A percentile compares a stretch with the other conserved stretches of the same genome.
phyloP scores from a whole-genome alignment of 192 early-diverging fungal species.

The Rhizophagus prolifer region DNA sequence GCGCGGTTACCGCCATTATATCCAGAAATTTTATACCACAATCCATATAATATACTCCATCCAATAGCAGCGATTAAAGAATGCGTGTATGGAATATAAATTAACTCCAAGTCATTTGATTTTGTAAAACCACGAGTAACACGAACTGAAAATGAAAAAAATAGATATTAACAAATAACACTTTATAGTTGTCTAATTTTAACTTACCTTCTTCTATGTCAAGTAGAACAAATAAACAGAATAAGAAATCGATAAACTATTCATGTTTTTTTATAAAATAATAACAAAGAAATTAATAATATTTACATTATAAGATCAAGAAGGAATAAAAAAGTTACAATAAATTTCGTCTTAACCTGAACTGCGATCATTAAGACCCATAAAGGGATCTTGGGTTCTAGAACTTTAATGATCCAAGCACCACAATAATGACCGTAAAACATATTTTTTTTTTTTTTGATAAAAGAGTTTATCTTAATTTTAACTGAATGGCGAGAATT shows the following conservation, averaged over 20 bases:
- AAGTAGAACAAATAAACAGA: not conserved
- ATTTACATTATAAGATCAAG: no score
- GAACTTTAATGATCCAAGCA: constrained; percentile 1
- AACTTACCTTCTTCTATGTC: constrained; percentile 17
- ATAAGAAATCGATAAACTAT: constrained; percentile 17
- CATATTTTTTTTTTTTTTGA: not conserved
- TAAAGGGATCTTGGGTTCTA: constrained; percentile 8
- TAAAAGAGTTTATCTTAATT: not conserved
- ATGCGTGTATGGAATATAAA: constrained; percentile 3
- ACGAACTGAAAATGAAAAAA: not conserved
- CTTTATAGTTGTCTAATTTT: no score
- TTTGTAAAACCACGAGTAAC: not conserved
- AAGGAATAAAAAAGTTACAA: no score
- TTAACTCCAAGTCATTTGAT: not conserved
- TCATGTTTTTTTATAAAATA: no score
- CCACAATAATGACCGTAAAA: constrained; percentile 15
- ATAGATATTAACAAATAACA: no score
- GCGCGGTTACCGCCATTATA: constrained; percentile 1
- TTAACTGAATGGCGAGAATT: no score
- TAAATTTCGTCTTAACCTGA: not conserved
- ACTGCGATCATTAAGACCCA: not conserved
- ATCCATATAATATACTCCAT: constrained; percentile 3
- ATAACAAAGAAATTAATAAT: no score
- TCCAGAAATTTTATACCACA: constrained; percentile 1
- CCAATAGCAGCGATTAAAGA: not conserved